These are phyloP conservation scores for Yamadazyma atmosphaerica DNA, from an alignment of 1,139 yeast genomes.

Conservation along the genomic window DNA sequence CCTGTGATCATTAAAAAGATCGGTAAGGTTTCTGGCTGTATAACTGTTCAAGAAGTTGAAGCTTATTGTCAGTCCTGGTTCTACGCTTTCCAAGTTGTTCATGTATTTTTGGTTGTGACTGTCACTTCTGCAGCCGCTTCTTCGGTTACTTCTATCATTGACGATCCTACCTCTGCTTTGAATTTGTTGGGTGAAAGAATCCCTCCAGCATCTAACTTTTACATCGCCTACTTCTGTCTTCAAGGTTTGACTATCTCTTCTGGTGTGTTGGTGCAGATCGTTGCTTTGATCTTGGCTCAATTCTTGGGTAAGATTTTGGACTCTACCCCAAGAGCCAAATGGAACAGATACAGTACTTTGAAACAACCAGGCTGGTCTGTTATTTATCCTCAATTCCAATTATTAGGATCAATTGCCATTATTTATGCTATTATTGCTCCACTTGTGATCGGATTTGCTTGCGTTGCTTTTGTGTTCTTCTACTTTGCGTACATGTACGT, in stretches of 20 bases:
- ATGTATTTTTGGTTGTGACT: slow-evolving; percentile 79
- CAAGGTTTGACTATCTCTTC: slow-evolving; percentile 45
- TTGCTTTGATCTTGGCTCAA: slow-evolving; percentile 46
- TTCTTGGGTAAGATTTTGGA: slow-evolving; percentile 48
- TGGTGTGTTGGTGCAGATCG: slow-evolving; percentile 41
- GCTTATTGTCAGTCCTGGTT: slow-evolving; percentile 81
- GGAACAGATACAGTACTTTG: slow-evolving; percentile 44
- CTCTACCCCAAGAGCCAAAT: slow-evolving; percentile 48
- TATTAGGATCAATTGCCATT: slow-evolving; percentile 39
- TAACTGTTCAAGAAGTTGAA: slow-evolving; percentile 73
- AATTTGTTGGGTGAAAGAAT: slow-evolving; percentile 55
- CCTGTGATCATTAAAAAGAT: slow-evolving; percentile 66
- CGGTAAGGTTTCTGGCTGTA: slow-evolving; percentile 72
- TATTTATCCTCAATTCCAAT: slow-evolving; percentile 41
- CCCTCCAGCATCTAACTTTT: slow-evolving; percentile 75
- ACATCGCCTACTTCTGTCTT: slow-evolving; percentile 50
- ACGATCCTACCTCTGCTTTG: slow-evolving; percentile 57
- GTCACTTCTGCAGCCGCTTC: slow-evolving; percentile 77
- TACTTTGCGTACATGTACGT: slow-evolving; percentile 64
- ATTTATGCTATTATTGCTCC: slow-evolving; percentile 46
- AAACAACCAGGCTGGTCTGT: slow-evolving; percentile 45
- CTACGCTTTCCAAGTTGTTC: slow-evolving; percentile 86
- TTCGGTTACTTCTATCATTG: slow-evolving; percentile 58
- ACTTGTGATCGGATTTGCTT: slow-evolving; percentile 48
- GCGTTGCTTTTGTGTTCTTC: slow-evolving; percentile 43